Base-by-base conservation (phyloP, 345 rosid genomes). In the Salix arbutifolia region DNA sequence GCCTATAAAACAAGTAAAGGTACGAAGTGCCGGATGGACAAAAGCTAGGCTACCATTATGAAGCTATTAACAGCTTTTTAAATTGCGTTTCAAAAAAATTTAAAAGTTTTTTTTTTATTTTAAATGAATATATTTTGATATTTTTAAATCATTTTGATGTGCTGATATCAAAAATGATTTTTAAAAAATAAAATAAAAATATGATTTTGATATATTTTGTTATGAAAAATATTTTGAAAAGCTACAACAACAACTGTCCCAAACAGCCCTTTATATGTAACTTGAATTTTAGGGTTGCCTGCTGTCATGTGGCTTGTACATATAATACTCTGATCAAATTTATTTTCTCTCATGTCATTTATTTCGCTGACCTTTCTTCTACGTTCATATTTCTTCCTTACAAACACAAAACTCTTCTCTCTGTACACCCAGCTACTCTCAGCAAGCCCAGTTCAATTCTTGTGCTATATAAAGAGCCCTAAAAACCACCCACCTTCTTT, bases 331-430 rank as follows among this genome's bases (percentile, higher is more conserved):
- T 40, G 74, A 42, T 77, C 46, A 71, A 65, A 82, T 76, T 83
- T 48, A 85, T 82, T 79, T 79, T 82, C 67, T 77, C 69, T 71
- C 46, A 61, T 81, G 84, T 77, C 80, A 85, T 86, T 85, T 70
- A 84, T 79, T 82, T 81, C 80, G 69, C 88, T 79, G 84, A 65
- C 91, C 82, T 78, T 83, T 84, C 86, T 79, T 77, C 78, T 65
- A 26, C 69, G 79, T 72, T 79, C 85, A 77, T 64, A 66, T 79
- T 76, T 74, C 80, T 58, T 69, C 83, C 80, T 73, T 78, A 81
- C 81, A 78, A 67, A 72, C 71, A 79, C 76, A 81, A 30, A 67
- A 19, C 50, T n/a, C 69, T 25, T 65, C 52, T 64, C 71, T 72
- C 81, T 50, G 37, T 12, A 11, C 46, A 40, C 69, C 58, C 42